Conservation (phyloP, 140 eudicot species). For the Senecio squalidus region DNA sequence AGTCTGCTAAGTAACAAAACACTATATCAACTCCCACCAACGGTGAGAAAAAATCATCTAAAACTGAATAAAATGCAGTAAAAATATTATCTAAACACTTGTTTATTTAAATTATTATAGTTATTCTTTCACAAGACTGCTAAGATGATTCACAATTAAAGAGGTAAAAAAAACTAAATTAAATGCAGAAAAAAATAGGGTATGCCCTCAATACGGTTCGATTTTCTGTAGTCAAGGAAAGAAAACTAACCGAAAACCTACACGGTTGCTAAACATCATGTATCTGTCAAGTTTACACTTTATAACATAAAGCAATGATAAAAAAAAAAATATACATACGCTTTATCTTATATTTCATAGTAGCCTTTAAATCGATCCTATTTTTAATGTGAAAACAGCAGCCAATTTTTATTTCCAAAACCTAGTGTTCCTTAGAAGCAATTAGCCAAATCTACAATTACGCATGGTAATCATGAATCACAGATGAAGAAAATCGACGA, state of each 20-base stretch:
- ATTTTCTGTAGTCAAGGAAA: background rate
- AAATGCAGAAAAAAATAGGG: background rate
- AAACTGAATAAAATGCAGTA: background rate
- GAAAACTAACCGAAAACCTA: too few relatives aligned
- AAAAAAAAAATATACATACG: background rate
- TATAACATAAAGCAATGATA: background rate
- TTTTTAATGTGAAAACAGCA: slow-evolving; percentile 7
- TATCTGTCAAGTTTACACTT: too few relatives aligned
- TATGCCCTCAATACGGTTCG: background rate
- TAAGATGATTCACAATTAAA: background rate
- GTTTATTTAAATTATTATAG: background rate
- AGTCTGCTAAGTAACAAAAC: too few relatives aligned
- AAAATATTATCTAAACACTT: too few relatives aligned
- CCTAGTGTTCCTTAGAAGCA: background rate
- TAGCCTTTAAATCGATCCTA: background rate
- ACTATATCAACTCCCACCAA: too few relatives aligned
- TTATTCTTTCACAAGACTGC: background rate
- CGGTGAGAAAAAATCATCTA: too few relatives aligned
- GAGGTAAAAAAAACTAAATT: background rate
- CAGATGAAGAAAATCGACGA: slow-evolving; percentile 14
- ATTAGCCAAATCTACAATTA: background rate
- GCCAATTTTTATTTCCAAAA: background rate
- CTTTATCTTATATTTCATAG: slow-evolving; percentile 5
- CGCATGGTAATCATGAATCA: background rate
- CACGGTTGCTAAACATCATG: too few relatives aligned